Conservation (phyloP, 2,329 filamentous ascomycete genomes). For the Torrubiella hemipterigena region DNA sequence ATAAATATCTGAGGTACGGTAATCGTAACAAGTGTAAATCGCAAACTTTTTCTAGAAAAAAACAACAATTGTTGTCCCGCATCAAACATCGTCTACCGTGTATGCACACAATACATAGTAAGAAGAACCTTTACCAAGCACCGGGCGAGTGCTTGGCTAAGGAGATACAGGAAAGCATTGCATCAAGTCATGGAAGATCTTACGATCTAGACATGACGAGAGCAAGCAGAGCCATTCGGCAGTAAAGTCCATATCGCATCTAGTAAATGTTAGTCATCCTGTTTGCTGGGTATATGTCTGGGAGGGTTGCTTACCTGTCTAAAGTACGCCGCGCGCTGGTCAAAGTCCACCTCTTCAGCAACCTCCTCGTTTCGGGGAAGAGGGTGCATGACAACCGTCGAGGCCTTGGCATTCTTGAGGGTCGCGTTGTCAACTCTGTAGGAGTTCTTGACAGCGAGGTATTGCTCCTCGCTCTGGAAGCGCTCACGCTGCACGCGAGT, state of each 20-base stretch:
- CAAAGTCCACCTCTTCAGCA: slow-evolving; percentile 91
- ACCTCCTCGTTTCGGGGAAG: slow-evolving; percentile 90
- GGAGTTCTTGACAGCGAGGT: slow-evolving; percentile 76
- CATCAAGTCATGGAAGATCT: slow-evolving; percentile 4
- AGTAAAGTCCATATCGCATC: slow-evolving; percentile 98
- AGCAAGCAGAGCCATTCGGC: slow-evolving; percentile 92
- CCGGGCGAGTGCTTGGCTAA: too few relatives aligned
- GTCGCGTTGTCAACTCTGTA: slow-evolving; percentile 87
- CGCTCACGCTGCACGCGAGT: slow-evolving; percentile 95
- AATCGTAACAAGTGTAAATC: too few relatives aligned
- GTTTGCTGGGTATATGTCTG: slow-evolving; percentile 3
- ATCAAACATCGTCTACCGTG: neutral
- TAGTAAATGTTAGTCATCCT: slow-evolving; percentile 36
- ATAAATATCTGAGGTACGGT: too few relatives aligned
- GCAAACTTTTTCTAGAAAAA: neutral
- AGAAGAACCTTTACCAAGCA: neutral
- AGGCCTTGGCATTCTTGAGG: slow-evolving; percentile 80
- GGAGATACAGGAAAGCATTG: slow-evolving; percentile 5
- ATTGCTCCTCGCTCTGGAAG: slow-evolving; percentile 69
- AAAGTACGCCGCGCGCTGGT: slow-evolving; percentile 94
- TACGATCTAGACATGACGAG: slow-evolving; percentile 57
- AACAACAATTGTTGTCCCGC: neutral
- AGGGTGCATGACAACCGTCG: slow-evolving; percentile 93
- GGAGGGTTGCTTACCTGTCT: slow-evolving; percentile 79
- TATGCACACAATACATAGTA: slow-evolving; percentile 2